Percentiles rank a stretch among this genome's conserved stretches.
phyloP scores from a whole-genome alignment of 2,329 filamentous ascomycete species.

The Paecilomyces niveus region DNA sequence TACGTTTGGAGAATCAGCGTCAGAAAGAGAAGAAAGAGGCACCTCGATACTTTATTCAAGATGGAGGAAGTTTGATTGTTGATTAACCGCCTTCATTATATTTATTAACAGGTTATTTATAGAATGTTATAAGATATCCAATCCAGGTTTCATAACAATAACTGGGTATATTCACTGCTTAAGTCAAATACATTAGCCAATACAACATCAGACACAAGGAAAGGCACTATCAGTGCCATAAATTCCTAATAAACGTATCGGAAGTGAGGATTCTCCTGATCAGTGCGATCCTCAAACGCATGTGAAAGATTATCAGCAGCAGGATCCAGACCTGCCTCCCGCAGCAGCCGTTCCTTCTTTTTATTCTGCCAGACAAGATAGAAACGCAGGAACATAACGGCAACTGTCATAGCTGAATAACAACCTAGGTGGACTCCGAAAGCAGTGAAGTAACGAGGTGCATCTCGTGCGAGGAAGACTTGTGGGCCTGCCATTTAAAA shows the following conservation, averaged over 20 bases:
- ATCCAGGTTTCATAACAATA: no score
- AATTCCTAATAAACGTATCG: constrained; percentile 46
- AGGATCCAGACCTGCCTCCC: constrained; percentile 34
- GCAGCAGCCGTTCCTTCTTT: constrained; percentile 46
- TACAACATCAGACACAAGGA: background rate
- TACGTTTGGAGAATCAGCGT: no score
- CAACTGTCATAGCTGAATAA: constrained; percentile 54
- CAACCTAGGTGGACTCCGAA: constrained; percentile 64
- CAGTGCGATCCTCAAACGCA: constrained; percentile 58
- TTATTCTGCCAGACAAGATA: constrained; percentile 53
- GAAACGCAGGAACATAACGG: constrained; percentile 53
- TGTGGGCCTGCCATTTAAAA: constrained; percentile 46
- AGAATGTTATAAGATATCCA: no score
- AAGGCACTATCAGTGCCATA: background rate
- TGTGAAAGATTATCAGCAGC: constrained; percentile 40
- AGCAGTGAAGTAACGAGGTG: constrained; percentile 61
- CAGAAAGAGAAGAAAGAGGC: no score
- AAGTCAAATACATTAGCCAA: background rate
- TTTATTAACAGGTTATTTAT: no score
- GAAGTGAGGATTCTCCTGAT: constrained; percentile 55
- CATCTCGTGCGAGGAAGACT: constrained; percentile 55
- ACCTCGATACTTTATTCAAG: no score
- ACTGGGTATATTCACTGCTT: background rate
- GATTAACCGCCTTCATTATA: no score
- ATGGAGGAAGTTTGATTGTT: no score